These are phyloP conservation scores for Aspergillus niger DNA, from an alignment of 2,329 filamentous ascomycete species.

Conservation along the genomic window DNA sequence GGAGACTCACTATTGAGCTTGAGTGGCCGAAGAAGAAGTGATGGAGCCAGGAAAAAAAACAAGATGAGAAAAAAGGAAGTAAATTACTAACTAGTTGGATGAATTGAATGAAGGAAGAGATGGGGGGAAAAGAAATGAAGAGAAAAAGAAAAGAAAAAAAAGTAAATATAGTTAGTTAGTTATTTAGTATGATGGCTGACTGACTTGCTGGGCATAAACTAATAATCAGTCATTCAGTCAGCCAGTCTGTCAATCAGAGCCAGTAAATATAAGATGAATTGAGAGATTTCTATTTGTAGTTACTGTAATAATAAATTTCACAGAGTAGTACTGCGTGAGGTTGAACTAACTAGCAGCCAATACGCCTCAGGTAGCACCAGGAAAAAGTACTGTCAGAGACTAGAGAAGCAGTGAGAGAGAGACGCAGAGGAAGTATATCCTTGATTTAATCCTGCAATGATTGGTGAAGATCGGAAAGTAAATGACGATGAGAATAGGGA, in stretches of 20 bases:
- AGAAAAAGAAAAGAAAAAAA: neutral
- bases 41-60: conserved; percentile 1
- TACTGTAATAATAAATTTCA: no score
- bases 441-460: no score
- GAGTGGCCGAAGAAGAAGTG: neutral
- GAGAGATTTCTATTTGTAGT: no score
- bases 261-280: neutral
- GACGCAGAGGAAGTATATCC: no score
- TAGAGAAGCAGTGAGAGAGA: no score
- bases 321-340: neutral
- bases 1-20: neutral
- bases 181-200: no score
- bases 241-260: neutral
- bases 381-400: no score
- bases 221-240: neutral
- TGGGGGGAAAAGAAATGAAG: neutral
- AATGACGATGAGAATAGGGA: neutral
- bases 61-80: neutral
- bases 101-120: neutral
- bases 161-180: neutral
- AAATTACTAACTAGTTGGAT: neutral
- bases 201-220: no score
- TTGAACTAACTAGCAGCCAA: neutral
- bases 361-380: no score
- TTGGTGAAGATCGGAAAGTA: neutral